Conservation (phyloP, 768 basidiomycete genomes). For the Serendipita sp. region DNA sequence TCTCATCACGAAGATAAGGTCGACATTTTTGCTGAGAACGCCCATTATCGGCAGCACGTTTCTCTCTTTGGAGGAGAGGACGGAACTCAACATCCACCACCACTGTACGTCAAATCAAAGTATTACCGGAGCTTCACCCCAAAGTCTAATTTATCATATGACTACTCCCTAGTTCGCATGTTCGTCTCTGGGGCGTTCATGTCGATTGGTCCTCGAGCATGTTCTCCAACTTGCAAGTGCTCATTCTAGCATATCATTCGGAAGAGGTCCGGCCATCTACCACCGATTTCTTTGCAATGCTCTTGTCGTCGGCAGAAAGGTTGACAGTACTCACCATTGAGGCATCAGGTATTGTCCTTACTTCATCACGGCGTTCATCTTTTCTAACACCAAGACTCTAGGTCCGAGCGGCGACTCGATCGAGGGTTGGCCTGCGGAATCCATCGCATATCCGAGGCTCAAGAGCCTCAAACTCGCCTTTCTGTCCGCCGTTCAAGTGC, state of each 20-base stretch:
- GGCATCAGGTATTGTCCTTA: constrained; percentile 32
- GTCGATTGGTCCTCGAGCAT: constrained; percentile 41
- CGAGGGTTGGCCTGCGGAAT: constrained; percentile 11
- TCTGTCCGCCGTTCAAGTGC: constrained; percentile 19
- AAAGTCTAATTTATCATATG: too few relatives aligned
- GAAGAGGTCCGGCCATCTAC: constrained; percentile 49
- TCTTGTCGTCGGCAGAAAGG: constrained; percentile 33
- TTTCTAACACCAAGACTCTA: constrained; percentile 21
- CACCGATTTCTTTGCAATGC: constrained; percentile 33
- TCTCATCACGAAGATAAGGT: not conserved
- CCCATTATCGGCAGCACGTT: not conserved
- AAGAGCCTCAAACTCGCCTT: constrained; percentile 22
- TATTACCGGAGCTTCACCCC: too few relatives aligned
- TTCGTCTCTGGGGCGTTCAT: constrained; percentile 54
- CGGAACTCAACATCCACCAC: not conserved
- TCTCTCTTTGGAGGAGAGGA: not conserved
- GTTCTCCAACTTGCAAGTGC: not conserved
- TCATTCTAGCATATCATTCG: constrained; percentile 49
- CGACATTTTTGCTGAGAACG: not conserved
- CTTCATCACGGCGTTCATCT: not conserved
- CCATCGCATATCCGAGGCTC: constrained; percentile 16
- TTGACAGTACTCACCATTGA: constrained; percentile 38
- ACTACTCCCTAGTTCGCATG: constrained; percentile 8
- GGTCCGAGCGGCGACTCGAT: not conserved
- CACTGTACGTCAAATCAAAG: constrained; percentile 18